Conservation (phyloP, 2,329 filamentous ascomycete species). For the Aspergillus pseudoterreus region DNA sequence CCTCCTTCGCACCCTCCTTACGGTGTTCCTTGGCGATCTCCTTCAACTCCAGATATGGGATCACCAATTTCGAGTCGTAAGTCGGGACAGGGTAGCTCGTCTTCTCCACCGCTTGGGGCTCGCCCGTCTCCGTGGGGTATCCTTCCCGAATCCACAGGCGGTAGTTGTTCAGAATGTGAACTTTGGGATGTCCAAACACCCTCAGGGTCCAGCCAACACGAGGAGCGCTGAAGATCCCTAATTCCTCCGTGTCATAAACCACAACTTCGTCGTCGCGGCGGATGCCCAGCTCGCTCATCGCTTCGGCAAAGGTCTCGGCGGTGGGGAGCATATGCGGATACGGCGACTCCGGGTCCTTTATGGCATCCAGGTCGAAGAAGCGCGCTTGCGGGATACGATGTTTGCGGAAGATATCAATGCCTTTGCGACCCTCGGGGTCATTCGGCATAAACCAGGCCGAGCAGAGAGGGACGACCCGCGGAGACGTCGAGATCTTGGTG, state of each 20-base stretch:
- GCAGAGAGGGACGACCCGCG: slow-evolving; percentile 82
- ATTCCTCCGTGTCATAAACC: slow-evolving; percentile 86
- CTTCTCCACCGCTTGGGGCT: slow-evolving; percentile 34
- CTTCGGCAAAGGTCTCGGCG: slow-evolving; percentile 73
- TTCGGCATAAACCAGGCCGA: slow-evolving; percentile 97
- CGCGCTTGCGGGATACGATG: slow-evolving; percentile 82
- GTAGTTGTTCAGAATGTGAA: slow-evolving; percentile 95
- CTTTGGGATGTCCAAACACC: slow-evolving; percentile 82
- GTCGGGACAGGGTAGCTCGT: slow-evolving; percentile 50
- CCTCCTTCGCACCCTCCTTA: slow-evolving; percentile 76
- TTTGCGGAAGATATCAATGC: slow-evolving; percentile 74
- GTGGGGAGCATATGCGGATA: slow-evolving; percentile 97
- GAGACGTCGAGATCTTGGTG: slow-evolving; percentile 73
- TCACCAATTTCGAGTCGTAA: slow-evolving; percentile 63
- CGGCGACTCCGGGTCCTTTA: slow-evolving; percentile 80
- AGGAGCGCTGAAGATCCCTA: slow-evolving; percentile 91
- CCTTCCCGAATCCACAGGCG: slow-evolving; percentile 86
- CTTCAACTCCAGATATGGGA: slow-evolving; percentile 77
- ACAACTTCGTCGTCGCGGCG: slow-evolving; percentile 83
- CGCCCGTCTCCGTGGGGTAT: slow-evolving; percentile 74
- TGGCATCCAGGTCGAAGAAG: slow-evolving; percentile 93
- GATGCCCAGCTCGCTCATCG: slow-evolving; percentile 87
- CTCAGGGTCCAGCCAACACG: slow-evolving; percentile 90
- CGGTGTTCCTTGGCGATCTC: slow-evolving; percentile 71
- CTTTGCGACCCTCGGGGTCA: slow-evolving; percentile 68